These are phyloP conservation scores for Podaxis sp. DNA, from an alignment of 768 basidiomycete species.

Conservation along the genomic window DNA sequence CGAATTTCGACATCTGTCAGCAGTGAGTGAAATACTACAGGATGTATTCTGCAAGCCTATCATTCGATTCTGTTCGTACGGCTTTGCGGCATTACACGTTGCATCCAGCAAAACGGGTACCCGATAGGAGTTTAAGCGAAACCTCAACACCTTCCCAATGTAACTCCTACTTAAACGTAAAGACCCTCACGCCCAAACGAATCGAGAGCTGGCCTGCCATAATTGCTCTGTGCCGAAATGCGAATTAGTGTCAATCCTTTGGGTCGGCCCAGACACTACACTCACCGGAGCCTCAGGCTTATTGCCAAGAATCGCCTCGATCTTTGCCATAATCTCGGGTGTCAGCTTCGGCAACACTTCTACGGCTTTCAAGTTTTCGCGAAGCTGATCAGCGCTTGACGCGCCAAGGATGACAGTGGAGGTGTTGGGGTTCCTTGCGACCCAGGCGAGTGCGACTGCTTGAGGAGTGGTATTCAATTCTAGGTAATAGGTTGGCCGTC, in stretches of 20 bases:
- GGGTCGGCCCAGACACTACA: not conserved
- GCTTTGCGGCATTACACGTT: too few relatives aligned
- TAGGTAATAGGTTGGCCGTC: conserved; percentile 16
- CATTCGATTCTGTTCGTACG: too few relatives aligned
- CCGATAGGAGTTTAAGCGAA: too few relatives aligned
- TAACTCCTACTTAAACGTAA: not conserved
- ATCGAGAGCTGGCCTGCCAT: conserved; percentile 7
- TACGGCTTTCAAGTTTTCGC: conserved; percentile 69
- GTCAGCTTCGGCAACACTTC: conserved; percentile 73
- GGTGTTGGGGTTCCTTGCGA: conserved; percentile 63
- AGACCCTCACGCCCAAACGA: not conserved
- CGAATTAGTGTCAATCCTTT: not conserved
- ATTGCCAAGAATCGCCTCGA: conserved; percentile 66
- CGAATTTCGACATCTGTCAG: too few relatives aligned
- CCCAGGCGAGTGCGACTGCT: conserved; percentile 79
- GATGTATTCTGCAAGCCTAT: not conserved
- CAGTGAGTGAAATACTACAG: not conserved
- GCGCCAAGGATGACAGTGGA: conserved; percentile 68
- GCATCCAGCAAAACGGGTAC: too few relatives aligned
- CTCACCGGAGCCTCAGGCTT: conserved; percentile 40
- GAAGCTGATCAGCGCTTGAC: conserved; percentile 57
- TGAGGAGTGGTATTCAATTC: conserved; percentile 57
- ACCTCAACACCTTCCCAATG: not conserved
- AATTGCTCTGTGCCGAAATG: not conserved
- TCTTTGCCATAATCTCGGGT: conserved; percentile 57